Evolutionary conservation across 441 rosid species (phyloP).

Genomic region (Adansonia grandidieri): DNA sequence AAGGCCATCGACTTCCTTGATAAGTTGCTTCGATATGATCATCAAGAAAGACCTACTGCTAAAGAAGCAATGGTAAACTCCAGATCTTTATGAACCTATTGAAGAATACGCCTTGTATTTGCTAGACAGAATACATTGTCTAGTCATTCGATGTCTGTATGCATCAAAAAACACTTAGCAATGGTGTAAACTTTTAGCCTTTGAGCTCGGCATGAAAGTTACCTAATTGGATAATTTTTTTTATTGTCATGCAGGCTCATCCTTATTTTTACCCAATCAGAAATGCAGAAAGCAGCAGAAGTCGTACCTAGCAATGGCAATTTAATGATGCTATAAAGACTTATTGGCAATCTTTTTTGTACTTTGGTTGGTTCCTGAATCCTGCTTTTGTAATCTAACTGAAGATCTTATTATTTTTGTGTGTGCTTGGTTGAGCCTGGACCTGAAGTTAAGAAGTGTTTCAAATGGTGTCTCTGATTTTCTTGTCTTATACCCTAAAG

Average conservation of each 20-base stretch:
- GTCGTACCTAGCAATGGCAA: slow-evolving; percentile 44
- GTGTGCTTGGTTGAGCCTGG: slow-evolving; percentile 1
- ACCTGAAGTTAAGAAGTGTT: slow-evolving; percentile 15
- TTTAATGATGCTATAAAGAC: slow-evolving; percentile 25
- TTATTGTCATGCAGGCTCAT: slow-evolving; percentile 55
- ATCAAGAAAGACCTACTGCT: slow-evolving; percentile 96
- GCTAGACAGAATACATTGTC: background rate
- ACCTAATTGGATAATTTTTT: slow-evolving; percentile 1
- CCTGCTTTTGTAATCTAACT: background rate
- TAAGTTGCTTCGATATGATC: slow-evolving; percentile 93
- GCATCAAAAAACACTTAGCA: background rate
- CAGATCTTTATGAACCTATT: background rate
- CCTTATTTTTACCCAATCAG: slow-evolving; percentile 79
- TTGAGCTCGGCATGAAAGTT: background rate
- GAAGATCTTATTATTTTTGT: background rate
- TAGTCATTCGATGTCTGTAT: background rate
- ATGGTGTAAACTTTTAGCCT: background rate
- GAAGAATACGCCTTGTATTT: background rate
- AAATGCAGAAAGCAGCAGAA: slow-evolving; percentile 87
- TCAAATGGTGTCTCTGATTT: background rate
- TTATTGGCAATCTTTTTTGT: background rate
- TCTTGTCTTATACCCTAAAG: background rate
- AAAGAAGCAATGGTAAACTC: slow-evolving; percentile 90
- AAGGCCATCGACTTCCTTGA: slow-evolving; percentile 96
- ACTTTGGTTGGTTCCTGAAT: background rate